phyloP scores from a whole-genome alignment of 2,329 filamentous ascomycete genomes.

The Fusarium ambrosium region DNA sequence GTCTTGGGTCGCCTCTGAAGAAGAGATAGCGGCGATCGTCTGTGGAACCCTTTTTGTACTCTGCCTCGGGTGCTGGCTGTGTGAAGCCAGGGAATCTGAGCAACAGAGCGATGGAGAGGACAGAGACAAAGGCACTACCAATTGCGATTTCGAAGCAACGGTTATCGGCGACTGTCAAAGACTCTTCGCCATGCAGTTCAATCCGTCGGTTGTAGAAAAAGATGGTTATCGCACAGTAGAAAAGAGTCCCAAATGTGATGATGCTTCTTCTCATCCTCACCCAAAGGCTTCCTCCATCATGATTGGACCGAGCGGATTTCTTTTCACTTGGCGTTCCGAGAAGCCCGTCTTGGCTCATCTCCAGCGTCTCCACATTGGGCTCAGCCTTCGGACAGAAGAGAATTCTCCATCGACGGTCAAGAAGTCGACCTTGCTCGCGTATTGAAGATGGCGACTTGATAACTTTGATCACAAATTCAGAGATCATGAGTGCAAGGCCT shows the following conservation, averaged over 20 bases:
- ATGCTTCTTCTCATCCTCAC: background rate
- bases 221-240: slow-evolving; percentile 17
- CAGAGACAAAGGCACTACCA: slow-evolving; percentile 3
- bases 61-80: background rate
- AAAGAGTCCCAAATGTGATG: background rate
- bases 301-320: background rate
- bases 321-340: background rate
- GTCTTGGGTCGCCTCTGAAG: background rate
- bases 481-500: background rate
- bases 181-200: background rate
- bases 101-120: slow-evolving; percentile 17
- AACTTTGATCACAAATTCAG: background rate
- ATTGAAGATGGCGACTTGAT: background rate
- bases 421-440: background rate
- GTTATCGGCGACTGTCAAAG: slow-evolving; percentile 18
- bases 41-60: background rate
- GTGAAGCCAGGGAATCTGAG: slow-evolving; percentile 20
- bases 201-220: slow-evolving; percentile 16
- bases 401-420: slow-evolving; percentile 5
- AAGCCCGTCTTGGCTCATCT: background rate
- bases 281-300: background rate
- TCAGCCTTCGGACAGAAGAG: slow-evolving; percentile 9
- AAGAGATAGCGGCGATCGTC: background rate
- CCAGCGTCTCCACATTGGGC: background rate
- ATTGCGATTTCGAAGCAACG: slow-evolving; percentile 23